These are phyloP conservation scores for Astragalus glycyphyllos DNA, from an alignment of 306 rosid species.

Conservation along the genomic window DNA sequence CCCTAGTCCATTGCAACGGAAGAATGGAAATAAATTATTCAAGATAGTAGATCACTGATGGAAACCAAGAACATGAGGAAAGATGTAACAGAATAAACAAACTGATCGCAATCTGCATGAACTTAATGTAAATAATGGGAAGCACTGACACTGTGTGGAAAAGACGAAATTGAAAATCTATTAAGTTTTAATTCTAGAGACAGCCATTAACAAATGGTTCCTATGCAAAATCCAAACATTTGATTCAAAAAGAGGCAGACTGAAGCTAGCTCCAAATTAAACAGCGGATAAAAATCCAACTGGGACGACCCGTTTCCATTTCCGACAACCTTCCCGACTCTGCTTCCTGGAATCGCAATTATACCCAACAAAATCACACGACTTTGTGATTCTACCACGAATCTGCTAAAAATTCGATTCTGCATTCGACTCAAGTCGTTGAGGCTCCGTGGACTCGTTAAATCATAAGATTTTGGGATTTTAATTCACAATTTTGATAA, in stretches of 20 bases:
- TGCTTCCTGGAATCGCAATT: no score
- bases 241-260: neutral
- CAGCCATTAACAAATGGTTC: neutral
- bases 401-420: no score
- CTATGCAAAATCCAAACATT: slow-evolving; percentile 20
- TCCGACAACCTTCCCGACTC: no score
- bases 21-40: slow-evolving; percentile 19
- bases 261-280: no score
- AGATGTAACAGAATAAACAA: neutral
- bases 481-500: no score
- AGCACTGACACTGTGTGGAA: neutral
- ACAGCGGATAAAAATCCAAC: no score
- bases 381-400: no score
- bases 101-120: neutral
- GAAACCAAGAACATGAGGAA: neutral
- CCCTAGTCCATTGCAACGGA: neutral
- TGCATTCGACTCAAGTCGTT: no score
- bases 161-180: slow-evolving; percentile 12
- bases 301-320: no score
- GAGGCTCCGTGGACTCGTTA: no score
- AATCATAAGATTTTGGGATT: no score
- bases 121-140: neutral
- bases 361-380: no score
- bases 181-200: neutral
- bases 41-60: neutral